Conservation (phyloP, 306 rosid genomes). For the Gastrolobium bilobum region DNA sequence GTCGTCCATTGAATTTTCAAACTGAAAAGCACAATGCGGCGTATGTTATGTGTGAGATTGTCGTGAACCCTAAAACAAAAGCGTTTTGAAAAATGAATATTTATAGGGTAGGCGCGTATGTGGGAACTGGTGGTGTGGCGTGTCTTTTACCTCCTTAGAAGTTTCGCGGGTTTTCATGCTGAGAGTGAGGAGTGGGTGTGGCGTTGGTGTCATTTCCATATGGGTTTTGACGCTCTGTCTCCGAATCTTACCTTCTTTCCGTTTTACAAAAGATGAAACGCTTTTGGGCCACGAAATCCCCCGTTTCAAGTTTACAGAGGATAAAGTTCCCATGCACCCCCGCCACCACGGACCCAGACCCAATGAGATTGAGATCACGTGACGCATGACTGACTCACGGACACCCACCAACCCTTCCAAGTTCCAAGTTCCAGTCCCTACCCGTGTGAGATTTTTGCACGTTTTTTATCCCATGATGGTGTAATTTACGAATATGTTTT, state of each 20-base stretch:
- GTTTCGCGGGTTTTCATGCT: slow-evolving; percentile 69
- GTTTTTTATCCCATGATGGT: neutral
- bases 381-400: neutral
- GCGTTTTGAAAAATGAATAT: neutral
- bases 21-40: slow-evolving; percentile 42
- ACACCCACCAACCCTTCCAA: neutral
- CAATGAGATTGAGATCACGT: slow-evolving; percentile 40
- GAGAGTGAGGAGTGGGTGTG: neutral
- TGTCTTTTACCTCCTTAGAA: slow-evolving; percentile 32
- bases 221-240: slow-evolving; percentile 19
- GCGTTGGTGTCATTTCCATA: slow-evolving; percentile 8
- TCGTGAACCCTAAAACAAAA: slow-evolving; percentile 52
- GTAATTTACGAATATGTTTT: too few species aligned
- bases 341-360: slow-evolving; percentile 6
- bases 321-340: neutral
- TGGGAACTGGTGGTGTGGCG: neutral
- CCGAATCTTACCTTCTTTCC: neutral
- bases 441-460: neutral
- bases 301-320: slow-evolving; percentile 10
- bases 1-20: slow-evolving; percentile 71
- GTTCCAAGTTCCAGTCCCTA: neutral
- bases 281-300: slow-evolving; percentile 29
- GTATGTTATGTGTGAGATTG: neutral
- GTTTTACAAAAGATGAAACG: neutral
- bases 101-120: slow-evolving; percentile 22